Percentiles rank a stretch among this genome's conserved stretches.
These are phyloP conservation scores for Dipteronia dyeriana DNA, from an alignment of 345 rosid species.

Conservation along the genomic window DNA sequence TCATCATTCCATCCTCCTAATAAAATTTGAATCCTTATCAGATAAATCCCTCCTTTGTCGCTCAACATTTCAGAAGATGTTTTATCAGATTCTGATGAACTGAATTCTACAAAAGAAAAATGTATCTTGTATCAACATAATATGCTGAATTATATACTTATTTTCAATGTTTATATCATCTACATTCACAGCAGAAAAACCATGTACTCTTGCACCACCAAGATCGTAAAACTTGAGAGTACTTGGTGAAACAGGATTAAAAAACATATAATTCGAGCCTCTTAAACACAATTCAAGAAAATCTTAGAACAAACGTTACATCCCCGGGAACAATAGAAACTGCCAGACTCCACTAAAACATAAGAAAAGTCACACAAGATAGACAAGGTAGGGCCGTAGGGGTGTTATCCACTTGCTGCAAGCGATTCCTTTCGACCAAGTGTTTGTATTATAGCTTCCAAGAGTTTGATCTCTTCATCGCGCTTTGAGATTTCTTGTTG, in stretches of 20 bases:
- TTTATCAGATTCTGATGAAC: no score
- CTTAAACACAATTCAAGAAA: neutral
- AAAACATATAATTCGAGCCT: neutral
- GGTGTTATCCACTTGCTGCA: conserved; percentile 21
- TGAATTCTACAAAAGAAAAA: no score
- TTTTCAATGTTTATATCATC: no score
- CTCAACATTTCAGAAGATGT: no score
- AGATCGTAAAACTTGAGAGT: neutral
- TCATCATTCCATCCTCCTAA: no score
- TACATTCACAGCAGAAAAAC: neutral
- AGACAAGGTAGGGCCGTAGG: neutral
- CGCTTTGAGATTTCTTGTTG: conserved; percentile 87
- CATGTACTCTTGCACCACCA: neutral
- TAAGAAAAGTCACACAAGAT: neutral
- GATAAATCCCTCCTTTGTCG: no score
- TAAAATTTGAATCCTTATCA: no score
- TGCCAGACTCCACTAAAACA: neutral
- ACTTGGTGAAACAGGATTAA: neutral
- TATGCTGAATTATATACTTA: no score
- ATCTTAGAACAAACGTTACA: neutral
- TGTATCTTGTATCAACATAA: neutral
- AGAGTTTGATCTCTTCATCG: conserved; percentile 80
- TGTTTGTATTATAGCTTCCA: conserved; percentile 94
- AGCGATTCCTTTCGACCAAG: conserved; percentile 67
- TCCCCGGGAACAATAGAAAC: neutral